Evolutionary conservation across 2,329 filamentous ascomycete species (phyloP).

Genomic region (Sclerotinia minor): DNA sequence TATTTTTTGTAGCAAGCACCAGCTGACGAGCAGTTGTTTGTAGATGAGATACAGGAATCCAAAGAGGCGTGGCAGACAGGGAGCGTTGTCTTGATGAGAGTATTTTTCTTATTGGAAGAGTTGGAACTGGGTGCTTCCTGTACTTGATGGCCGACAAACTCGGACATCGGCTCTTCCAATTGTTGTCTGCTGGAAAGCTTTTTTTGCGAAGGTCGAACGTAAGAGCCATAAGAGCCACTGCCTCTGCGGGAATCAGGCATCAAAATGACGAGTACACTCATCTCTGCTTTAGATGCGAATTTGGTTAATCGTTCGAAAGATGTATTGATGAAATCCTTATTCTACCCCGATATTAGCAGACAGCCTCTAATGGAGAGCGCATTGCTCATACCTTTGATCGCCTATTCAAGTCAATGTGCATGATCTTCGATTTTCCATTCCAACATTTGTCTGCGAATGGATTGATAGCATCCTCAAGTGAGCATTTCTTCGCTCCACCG

Average conservation of each 20-base stretch:
- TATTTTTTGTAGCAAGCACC: slow-evolving; percentile 74
- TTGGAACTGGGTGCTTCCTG: slow-evolving; percentile 24
- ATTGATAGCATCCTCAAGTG: slow-evolving; percentile 38
- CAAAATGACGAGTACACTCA: slow-evolving; percentile 38
- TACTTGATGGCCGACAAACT: slow-evolving; percentile 24
- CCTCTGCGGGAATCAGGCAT: slow-evolving; percentile 37
- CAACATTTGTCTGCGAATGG: slow-evolving; percentile 41
- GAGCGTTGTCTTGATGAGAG: slow-evolving; percentile 12
- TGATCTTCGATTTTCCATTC: slow-evolving; percentile 40
- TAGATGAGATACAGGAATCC: slow-evolving; percentile 67
- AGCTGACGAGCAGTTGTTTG: slow-evolving; percentile 79
- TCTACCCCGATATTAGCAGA: slow-evolving; percentile 2
- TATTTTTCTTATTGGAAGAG: slow-evolving; percentile 27
- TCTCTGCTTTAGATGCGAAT: slow-evolving; percentile 36
- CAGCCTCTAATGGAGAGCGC: neutral
- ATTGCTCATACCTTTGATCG: slow-evolving; percentile 32
- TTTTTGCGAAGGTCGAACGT: slow-evolving; percentile 34
- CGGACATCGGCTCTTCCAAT: slow-evolving; percentile 38
- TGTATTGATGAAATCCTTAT: slow-evolving; percentile 16
- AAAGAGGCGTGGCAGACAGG: slow-evolving; percentile 74
- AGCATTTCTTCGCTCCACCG: slow-evolving; percentile 33
- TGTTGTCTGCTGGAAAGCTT: slow-evolving; percentile 33
- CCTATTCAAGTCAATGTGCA: slow-evolving; percentile 35
- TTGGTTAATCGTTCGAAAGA: slow-evolving; percentile 31
- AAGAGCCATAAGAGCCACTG: slow-evolving; percentile 35